Conservation (phyloP, 768 basidiomycete species). For the Serpula lacrymans region DNA sequence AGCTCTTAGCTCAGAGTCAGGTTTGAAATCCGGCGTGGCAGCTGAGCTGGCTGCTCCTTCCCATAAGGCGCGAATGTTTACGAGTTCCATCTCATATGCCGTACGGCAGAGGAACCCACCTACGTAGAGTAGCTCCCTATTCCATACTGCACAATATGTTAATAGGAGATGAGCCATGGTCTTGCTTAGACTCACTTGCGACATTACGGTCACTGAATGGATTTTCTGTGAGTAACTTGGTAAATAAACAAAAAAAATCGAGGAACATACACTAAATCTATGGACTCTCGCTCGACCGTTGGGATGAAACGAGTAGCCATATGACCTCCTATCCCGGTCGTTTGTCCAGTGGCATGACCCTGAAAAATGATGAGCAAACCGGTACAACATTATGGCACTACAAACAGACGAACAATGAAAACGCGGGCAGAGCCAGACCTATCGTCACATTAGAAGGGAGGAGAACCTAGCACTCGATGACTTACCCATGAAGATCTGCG, state of each 20-base stretch:
- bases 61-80: constrained; percentile 59
- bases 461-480: too few species aligned
- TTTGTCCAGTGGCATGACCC: constrained; percentile 91
- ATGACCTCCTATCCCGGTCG: constrained; percentile 75
- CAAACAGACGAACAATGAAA: constrained; percentile 67
- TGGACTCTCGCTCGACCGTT: constrained; percentile 92
- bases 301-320: constrained; percentile 86
- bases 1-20: constrained; percentile 40
- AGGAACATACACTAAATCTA: constrained; percentile 74
- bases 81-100: constrained; percentile 83
- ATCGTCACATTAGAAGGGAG: constrained; percentile 5
- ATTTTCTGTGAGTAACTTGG: background rate
- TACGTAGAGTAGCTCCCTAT: constrained; percentile 80
- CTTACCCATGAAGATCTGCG: constrained; percentile 81
- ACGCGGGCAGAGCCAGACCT: constrained; percentile 69
- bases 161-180: constrained; percentile 2
- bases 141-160: constrained; percentile 61
- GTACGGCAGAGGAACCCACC: constrained; percentile 80
- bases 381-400: too few species aligned
- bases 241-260: too few species aligned
- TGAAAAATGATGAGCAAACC: constrained; percentile 26
- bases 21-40: constrained; percentile 20
- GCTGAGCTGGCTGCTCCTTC: constrained; percentile 37
- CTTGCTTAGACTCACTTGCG: constrained; percentile 46
- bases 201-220: constrained; percentile 72